Evolutionary conservation across 768 basidiomycete genomes (phyloP), one percentile per base, ranked within the genome.

Genomic region (Collybiopsis confluens): DNA sequence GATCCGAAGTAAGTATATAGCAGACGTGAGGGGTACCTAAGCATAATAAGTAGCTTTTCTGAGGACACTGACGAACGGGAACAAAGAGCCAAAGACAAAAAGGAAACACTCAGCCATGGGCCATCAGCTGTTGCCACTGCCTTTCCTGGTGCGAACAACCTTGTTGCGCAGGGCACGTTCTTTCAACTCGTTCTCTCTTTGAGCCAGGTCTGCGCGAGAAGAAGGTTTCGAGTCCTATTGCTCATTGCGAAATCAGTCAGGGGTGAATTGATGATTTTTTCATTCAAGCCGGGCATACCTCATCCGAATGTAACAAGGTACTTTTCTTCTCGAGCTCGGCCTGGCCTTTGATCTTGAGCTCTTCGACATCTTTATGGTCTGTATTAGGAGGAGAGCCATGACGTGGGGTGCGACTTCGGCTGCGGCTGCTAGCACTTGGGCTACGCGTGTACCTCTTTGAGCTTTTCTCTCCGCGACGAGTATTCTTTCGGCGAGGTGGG

Each of bases 151-250:
- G 63, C 85, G 75, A 50, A 84, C 75, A 43, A 92, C 90, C 64
- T 92, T 92, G 63, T 92, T 91, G 62, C 90, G 79, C 64, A 92
- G 66, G 13, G 90, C 88, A 64, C 73, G 81, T 61, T 92, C 90
- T 65, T 90, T 92, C 56, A 92, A 64, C 62, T 92, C 90, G 58
- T 79, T 90, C 63, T 92, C 90, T 54, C 86, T 69, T 59, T 73
- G 80, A 60, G 82, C 81, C 42, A 92, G 70, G 33, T 88, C 88
- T 21, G 63, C 62, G 50, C 62, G 71, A 23, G 54, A 54, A 10
- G 46, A 41, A 30, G 30, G 45, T 40, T 44, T 61, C 23, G 38
- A 23, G 18, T 47, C 44, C 45, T 43, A 48, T 26, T 56, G 23
- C 45, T 51, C 37, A 13, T 23, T 41, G 15, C 20, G 49, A 6